These are phyloP conservation scores for Eudorina sp. DNA, from an alignment of 139 green algal genomes.

Conservation along the genomic window DNA sequence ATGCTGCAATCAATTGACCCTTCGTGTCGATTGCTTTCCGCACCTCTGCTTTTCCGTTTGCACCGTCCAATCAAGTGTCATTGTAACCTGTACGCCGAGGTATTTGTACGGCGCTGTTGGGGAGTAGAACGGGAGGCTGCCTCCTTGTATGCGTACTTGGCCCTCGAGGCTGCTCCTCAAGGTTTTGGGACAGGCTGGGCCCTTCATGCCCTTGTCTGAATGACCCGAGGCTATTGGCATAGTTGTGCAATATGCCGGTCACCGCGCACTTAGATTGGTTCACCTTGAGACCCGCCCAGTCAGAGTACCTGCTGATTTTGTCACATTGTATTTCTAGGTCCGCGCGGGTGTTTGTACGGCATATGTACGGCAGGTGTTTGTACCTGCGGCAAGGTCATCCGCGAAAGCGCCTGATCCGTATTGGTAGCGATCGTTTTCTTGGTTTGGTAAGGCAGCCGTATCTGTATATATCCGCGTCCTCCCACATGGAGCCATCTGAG, in stretches of 20 bases:
- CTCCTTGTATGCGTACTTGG: not conserved
- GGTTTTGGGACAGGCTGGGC: too few relatives aligned
- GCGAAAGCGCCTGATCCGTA: not conserved
- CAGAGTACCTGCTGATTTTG: not conserved
- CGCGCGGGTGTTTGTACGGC: not conserved
- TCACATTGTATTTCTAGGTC: not conserved
- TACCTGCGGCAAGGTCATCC: not conserved
- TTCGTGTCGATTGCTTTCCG: not conserved
- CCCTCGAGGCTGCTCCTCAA: not conserved
- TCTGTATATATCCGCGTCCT: not conserved
- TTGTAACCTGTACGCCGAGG: not conserved
- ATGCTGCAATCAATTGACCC: not conserved
- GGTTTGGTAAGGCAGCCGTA: conserved; percentile 2
- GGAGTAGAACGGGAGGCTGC: not conserved
- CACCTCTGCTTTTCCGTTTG: not conserved
- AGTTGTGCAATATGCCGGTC: not conserved
- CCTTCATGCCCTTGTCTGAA: too few relatives aligned
- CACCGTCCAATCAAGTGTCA: not conserved
- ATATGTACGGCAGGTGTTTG: not conserved
- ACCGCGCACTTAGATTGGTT: not conserved
- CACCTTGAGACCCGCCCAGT: not conserved
- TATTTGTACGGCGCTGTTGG: not conserved
- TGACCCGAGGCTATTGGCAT: too few relatives aligned
- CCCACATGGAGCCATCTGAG: not conserved
- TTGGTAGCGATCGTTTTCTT: not conserved